Conservation (phyloP, 139 green algal genomes). For the Chlamydomonas applanata region DNA sequence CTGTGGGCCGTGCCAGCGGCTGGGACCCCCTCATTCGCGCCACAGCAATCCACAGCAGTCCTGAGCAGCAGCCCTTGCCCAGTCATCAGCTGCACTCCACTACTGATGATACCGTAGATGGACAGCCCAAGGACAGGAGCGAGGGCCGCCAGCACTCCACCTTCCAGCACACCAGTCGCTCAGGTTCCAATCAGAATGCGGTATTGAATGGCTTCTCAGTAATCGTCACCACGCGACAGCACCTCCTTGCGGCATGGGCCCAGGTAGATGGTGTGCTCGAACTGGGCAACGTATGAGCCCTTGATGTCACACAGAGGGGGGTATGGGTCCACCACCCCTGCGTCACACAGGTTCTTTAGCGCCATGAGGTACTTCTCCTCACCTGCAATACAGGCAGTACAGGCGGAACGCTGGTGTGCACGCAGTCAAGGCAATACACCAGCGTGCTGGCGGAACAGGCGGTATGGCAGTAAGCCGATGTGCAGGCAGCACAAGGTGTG, state of each 20-base stretch:
- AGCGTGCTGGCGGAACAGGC: neutral
- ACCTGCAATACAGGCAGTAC: slow-evolving; percentile 25
- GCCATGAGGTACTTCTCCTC: slow-evolving; percentile 99
- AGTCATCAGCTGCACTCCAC: too few relatives aligned
- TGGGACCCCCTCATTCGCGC: too few relatives aligned
- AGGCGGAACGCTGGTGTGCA: neutral
- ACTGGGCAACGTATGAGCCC: slow-evolving; percentile 94
- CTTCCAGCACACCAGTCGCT: slow-evolving; percentile 2
- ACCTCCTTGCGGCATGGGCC: slow-evolving; percentile 95
- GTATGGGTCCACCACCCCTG: slow-evolving; percentile 91
- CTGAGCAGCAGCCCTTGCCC: too few relatives aligned
- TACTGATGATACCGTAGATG: too few relatives aligned
- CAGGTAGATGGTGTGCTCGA: slow-evolving; percentile 97
- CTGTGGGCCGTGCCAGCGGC: too few relatives aligned
- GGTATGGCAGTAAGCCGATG: too few relatives aligned
- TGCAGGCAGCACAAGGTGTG: too few relatives aligned
- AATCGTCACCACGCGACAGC: slow-evolving; percentile 91
- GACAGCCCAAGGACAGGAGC: too few relatives aligned
- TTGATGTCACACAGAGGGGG: slow-evolving; percentile 92
- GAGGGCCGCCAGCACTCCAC: too few relatives aligned
- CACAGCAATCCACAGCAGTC: too few relatives aligned
- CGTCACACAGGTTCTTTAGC: slow-evolving; percentile 96
- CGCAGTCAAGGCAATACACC: neutral
- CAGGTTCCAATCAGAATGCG: too few relatives aligned
- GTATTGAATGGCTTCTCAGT: slow-evolving; percentile 54